Conservation (phyloP, 108 stramenopile genomes). For the Skeletonema tropicum region DNA sequence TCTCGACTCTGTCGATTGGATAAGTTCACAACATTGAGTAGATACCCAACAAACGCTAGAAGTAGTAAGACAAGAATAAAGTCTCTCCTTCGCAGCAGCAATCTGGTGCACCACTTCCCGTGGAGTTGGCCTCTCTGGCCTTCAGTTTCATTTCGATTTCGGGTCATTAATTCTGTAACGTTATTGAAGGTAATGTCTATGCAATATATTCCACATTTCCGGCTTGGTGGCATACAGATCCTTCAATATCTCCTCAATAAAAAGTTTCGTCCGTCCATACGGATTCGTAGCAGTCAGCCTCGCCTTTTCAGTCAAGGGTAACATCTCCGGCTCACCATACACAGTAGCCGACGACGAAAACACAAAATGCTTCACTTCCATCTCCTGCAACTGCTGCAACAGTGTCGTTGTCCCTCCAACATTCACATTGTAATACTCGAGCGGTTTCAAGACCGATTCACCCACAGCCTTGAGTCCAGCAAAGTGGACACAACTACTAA, state of each 20-base stretch:
- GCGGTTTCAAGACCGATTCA: slow-evolving; percentile 85
- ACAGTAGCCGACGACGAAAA: slow-evolving; percentile 98
- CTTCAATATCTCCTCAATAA: slow-evolving; percentile 98
- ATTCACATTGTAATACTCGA: slow-evolving; percentile 97
- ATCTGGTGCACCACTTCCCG: too few relatives aligned
- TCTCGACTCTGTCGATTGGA: too few relatives aligned
- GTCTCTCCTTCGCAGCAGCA: too few relatives aligned
- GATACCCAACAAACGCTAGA: too few relatives aligned
- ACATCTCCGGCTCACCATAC: slow-evolving; percentile 93
- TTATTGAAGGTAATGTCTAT: too few relatives aligned
- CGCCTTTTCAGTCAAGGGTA: slow-evolving; percentile 88
- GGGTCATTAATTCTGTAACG: too few relatives aligned
- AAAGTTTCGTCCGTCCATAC: slow-evolving; percentile 97
- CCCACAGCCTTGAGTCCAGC: too few relatives aligned
- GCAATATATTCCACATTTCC: slow-evolving; percentile 68
- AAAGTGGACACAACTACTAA: slow-evolving; percentile 96
- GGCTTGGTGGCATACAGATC: slow-evolving; percentile 78
- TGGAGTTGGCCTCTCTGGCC: too few relatives aligned
- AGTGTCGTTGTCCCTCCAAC: slow-evolving; percentile 92
- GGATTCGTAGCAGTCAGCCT: slow-evolving; percentile 90
- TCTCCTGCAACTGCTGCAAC: slow-evolving; percentile 52
- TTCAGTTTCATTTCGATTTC: too few relatives aligned
- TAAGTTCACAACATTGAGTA: too few relatives aligned
- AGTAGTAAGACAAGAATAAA: too few relatives aligned
- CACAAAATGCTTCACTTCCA: slow-evolving; percentile 77